Percentiles rank a stretch among this genome's conserved stretches.
These are phyloP conservation scores for Fraxinus albicans DNA, from an alignment of 305 asterid species.

Conservation along the genomic window DNA sequence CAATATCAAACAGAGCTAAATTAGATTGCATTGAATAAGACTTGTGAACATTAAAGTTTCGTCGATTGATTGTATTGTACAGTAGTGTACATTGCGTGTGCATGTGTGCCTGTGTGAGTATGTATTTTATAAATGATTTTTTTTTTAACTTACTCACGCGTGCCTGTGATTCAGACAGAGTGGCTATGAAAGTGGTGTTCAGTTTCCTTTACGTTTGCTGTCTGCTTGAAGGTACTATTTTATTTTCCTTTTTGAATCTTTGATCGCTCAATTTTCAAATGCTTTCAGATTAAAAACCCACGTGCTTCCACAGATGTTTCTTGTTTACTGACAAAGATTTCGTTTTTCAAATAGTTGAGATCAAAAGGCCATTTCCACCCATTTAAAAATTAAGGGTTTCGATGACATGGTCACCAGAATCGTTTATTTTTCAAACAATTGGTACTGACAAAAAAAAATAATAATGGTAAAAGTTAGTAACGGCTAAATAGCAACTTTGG, in stretches of 20 bases:
- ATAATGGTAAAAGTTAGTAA: background rate
- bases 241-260: background rate
- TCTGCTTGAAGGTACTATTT: conserved; percentile 3
- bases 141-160: conserved; percentile 21
- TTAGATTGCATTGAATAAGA: background rate
- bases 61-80: background rate
- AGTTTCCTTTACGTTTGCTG: conserved; percentile 20
- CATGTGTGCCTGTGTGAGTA: background rate
- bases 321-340: conserved; percentile 8
- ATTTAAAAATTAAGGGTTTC: too few species aligned
- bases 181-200: conserved; percentile 13
- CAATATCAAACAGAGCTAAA: background rate
- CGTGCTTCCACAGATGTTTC: background rate
- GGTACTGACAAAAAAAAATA: too few species aligned
- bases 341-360: background rate
- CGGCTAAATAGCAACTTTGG: background rate
- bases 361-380: background rate
- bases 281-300: background rate
- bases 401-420: background rate
- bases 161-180: conserved; percentile 33
- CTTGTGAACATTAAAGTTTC: too few species aligned
- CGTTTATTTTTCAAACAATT: background rate
- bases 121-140: background rate
- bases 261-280: conserved; percentile 8
- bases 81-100: background rate